A percentile compares a stretch with the other conserved stretches of the same genome.
Evolutionary conservation across 1,284 basidiomycete species (phyloP).

Genomic region (Ustilago cynodontis): DNA sequence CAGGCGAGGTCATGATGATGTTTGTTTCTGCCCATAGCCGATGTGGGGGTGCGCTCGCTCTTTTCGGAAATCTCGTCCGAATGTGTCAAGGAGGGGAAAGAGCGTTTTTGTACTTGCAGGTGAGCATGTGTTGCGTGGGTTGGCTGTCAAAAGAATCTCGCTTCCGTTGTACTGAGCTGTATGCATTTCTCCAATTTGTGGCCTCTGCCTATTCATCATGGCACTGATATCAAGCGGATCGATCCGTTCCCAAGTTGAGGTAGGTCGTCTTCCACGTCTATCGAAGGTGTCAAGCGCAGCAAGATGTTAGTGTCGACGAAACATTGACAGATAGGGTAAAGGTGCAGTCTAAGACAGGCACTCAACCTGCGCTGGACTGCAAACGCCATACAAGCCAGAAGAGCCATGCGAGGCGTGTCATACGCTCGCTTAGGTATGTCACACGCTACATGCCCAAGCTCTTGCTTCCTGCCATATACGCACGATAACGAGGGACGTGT

Average conservation of each 20-base stretch:
- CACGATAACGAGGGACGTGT: too few species aligned
- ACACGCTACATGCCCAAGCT: neutral
- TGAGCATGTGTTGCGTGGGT: neutral
- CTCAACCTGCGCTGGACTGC: neutral
- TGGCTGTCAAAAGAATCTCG: slow-evolving; percentile 5
- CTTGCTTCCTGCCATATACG: too few species aligned
- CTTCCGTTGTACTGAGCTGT: neutral
- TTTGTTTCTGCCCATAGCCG: neutral
- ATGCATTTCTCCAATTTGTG: neutral
- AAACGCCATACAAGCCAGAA: neutral
- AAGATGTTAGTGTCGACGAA: too few species aligned
- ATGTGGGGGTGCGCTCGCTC: neutral
- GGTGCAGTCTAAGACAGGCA: too few species aligned
- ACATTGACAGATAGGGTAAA: too few species aligned
- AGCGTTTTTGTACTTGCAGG: neutral
- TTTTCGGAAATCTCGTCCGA: neutral
- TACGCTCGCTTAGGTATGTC: neutral
- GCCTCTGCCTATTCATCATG: neutral
- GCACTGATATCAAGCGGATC: neutral
- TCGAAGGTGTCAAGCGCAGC: too few species aligned
- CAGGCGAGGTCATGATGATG: neutral
- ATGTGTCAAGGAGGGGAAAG: neutral
- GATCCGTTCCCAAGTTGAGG: neutral
- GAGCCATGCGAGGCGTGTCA: slow-evolving; percentile 5
- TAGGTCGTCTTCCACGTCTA: too few species aligned